These are phyloP conservation scores for Tylopilus vinaceipallidus DNA, from an alignment of 768 basidiomycete species.

Conservation along the genomic window DNA sequence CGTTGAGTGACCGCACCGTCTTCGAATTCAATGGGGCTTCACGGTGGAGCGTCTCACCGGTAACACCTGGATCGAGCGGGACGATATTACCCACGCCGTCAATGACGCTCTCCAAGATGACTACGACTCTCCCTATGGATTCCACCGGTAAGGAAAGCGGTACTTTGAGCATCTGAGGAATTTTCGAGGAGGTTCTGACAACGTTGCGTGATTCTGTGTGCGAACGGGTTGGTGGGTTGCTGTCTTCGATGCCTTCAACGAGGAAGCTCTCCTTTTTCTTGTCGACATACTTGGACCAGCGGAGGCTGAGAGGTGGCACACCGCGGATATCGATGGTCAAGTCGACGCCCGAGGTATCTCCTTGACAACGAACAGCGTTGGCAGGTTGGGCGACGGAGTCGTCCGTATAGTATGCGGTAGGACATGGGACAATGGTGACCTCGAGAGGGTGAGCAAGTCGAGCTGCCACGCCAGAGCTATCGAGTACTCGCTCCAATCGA, in stretches of 20 bases:
- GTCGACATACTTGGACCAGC: conserved; percentile 71
- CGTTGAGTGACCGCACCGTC: conserved; percentile 58
- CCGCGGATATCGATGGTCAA: conserved; percentile 66
- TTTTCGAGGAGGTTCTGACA: conserved; percentile 21
- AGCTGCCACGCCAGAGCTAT: conserved; percentile 68
- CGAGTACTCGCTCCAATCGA: conserved; percentile 70
- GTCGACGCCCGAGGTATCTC: conserved; percentile 56
- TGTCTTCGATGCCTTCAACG: conserved; percentile 81
- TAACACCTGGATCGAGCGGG: conserved; percentile 39
- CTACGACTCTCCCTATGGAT: conserved; percentile 64
- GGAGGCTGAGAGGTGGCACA: conserved; percentile 73
- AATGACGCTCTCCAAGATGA: conserved; percentile 76
- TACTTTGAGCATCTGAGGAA: conserved; percentile 59
- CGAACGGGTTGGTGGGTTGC: conserved; percentile 36
- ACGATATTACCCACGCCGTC: conserved; percentile 81
- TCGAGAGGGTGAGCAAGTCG: conserved; percentile 63
- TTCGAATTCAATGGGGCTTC: conserved; percentile 39
- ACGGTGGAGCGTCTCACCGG: conserved; percentile 16
- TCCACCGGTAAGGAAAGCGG: conserved; percentile 67
- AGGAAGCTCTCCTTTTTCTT: conserved; percentile 67
- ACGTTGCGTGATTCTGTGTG: conserved; percentile 25
- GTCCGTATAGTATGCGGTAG: conserved; percentile 61
- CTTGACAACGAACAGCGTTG: conserved; percentile 62
- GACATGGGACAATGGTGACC: conserved; percentile 79
- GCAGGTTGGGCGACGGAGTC: conserved; percentile 35